Evolutionary conservation across 2,329 filamentous ascomycete genomes (phyloP).

Genomic region (Hypoxylon rubiginosum): DNA sequence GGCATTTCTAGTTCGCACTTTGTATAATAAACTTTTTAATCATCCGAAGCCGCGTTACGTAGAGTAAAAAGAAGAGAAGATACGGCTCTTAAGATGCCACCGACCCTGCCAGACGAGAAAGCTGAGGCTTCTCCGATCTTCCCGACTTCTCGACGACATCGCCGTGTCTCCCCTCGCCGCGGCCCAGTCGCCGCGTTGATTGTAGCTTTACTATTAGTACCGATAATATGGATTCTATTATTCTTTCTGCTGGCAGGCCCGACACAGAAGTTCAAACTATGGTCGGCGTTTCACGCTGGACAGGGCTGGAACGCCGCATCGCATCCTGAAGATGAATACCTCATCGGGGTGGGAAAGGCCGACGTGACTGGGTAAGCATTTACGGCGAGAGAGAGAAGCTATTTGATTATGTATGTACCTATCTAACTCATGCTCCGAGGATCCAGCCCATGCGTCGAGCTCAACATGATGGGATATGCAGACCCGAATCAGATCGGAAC

Average conservation of each 20-base stretch:
- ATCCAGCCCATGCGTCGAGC: slow-evolving; percentile 81
- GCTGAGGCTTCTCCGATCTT: slow-evolving; percentile 17
- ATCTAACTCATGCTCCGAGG: slow-evolving; percentile 1
- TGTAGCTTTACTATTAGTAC: slow-evolving; percentile 12
- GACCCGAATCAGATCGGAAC: slow-evolving; percentile 85
- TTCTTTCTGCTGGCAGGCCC: slow-evolving; percentile 13
- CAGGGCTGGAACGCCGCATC: slow-evolving; percentile 19
- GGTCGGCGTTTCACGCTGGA: slow-evolving; percentile 13
- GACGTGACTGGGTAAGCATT: slow-evolving; percentile 64
- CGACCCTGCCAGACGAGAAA: slow-evolving; percentile 22
- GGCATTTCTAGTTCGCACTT: not conserved
- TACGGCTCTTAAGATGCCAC: slow-evolving; percentile 21
- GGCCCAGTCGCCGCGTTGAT: slow-evolving; percentile 8
- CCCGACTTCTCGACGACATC: slow-evolving; percentile 8
- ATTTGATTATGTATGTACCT: not conserved
- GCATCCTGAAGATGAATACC: slow-evolving; percentile 57
- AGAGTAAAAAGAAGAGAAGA: slow-evolving; percentile 2
- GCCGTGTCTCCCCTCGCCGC: slow-evolving; percentile 4
- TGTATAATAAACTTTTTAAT: slow-evolving; percentile 12
- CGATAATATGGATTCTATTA: slow-evolving; percentile 22
- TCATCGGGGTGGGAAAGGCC: slow-evolving; percentile 69
- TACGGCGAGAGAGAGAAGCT: not conserved
- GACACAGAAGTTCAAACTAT: slow-evolving; percentile 20
- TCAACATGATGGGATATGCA: slow-evolving; percentile 94
- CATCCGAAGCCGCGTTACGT: not conserved